Conservation (phyloP, 257 asterid genomes). For the Solanum ossicruentum region DNA sequence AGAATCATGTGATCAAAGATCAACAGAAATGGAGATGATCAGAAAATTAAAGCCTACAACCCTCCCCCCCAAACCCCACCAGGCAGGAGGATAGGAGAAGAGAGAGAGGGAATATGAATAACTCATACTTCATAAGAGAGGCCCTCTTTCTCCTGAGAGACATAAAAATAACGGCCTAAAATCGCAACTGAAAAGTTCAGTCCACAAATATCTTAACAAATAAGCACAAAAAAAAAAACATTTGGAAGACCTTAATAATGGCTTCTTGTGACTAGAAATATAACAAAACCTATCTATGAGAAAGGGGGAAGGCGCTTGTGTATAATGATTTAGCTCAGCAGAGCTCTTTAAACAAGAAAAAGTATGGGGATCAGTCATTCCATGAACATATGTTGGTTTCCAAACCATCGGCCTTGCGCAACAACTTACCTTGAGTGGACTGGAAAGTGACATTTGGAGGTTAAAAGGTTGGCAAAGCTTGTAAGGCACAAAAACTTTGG, state of each 20-base stretch:
- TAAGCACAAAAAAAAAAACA: neutral
- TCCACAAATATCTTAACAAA: neutral
- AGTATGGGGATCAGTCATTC: neutral
- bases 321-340: neutral
- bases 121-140: neutral
- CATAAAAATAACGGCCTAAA: neutral
- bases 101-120: neutral
- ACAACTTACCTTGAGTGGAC: slow-evolving; percentile 70
- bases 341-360: neutral
- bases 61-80: neutral
- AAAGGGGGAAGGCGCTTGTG: neutral
- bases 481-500: slow-evolving; percentile 53
- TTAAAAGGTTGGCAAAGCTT: slow-evolving; percentile 77
- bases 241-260: neutral
- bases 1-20: neutral
- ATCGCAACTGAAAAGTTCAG: neutral
- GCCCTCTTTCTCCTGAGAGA: neutral
- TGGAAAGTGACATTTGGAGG: slow-evolving; percentile 60
- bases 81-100: neutral
- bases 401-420: neutral
- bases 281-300: neutral
- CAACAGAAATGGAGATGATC: neutral
- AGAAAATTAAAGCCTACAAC: neutral
- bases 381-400: neutral
- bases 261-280: neutral